Evolutionary conservation across 208 protist species (phyloP).

Genomic region (Wallacemonas sp.): DNA sequence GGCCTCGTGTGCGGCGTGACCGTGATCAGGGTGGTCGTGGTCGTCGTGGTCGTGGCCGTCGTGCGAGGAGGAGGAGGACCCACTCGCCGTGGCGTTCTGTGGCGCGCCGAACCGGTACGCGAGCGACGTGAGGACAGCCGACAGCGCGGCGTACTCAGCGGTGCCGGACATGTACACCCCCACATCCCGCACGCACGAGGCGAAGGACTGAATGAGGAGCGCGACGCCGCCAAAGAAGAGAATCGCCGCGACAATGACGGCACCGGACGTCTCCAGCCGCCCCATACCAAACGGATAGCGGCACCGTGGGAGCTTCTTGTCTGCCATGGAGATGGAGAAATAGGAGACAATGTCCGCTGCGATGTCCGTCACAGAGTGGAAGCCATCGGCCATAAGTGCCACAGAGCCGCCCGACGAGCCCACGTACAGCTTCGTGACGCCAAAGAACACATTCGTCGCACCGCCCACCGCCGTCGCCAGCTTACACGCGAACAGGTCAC

Average conservation of each 20-base stretch:
- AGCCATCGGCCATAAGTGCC: constrained; percentile 84
- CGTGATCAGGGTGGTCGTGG: constrained; percentile 5
- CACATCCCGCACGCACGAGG: constrained; percentile 37
- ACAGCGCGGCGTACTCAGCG: constrained; percentile 5
- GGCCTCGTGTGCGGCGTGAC: neutral
- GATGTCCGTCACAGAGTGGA: constrained; percentile 84
- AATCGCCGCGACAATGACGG: constrained; percentile 73
- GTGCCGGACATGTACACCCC: constrained; percentile 8
- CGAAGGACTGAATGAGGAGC: constrained; percentile 71
- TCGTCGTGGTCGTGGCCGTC: constrained; percentile 15
- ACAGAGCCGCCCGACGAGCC: constrained; percentile 78
- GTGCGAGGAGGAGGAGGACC: neutral
- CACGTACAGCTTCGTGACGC: constrained; percentile 65
- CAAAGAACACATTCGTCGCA: constrained; percentile 78
- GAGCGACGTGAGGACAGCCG: constrained; percentile 6
- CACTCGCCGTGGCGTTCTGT: neutral
- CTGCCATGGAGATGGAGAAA: constrained; percentile 55
- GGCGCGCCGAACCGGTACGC: neutral
- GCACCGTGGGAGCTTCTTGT: constrained; percentile 67
- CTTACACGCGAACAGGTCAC: constrained; percentile 63
- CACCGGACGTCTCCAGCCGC: constrained; percentile 76
- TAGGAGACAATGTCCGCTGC: constrained; percentile 82
- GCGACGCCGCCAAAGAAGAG: constrained; percentile 73
- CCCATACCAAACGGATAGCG: constrained; percentile 85
- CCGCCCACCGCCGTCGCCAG: constrained; percentile 65